Percentiles rank a stretch among this genome's conserved stretches.
These are phyloP conservation scores for Cenchrus fungigraminus DNA, from an alignment of 176 grass and related monocot species.

Conservation along the genomic window DNA sequence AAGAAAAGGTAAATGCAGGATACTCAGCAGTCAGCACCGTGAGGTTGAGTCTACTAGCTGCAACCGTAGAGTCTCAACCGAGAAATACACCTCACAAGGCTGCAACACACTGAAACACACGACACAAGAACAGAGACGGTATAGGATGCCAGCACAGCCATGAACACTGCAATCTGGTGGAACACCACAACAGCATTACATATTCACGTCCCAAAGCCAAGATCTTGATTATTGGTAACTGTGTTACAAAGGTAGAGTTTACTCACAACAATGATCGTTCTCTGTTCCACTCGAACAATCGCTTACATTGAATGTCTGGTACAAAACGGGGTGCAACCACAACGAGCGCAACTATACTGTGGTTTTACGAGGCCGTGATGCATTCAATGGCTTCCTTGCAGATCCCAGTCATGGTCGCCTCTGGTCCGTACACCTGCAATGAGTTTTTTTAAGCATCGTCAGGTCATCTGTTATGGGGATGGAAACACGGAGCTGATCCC, in stretches of 20 bases:
- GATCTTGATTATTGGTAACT: conserved; percentile 35
- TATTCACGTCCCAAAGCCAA: background rate
- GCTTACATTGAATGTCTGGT: background rate
- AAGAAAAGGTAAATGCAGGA: no score
- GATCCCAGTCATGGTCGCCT: conserved; percentile 95
- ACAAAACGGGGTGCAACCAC: conserved; percentile 23
- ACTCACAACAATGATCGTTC: conserved; percentile 22
- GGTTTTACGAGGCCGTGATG: conserved; percentile 63
- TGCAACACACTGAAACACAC: background rate
- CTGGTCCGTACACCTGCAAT: conserved; percentile 88
- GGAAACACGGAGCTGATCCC: background rate
- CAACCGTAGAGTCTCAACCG: background rate
- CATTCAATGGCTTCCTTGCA: conserved; percentile 97
- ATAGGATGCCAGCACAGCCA: background rate
- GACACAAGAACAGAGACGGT: background rate
- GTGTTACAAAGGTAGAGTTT: conserved; percentile 7
- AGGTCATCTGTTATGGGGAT: background rate
- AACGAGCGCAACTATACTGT: background rate
- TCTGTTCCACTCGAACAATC: conserved; percentile 26
- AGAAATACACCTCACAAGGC: background rate
- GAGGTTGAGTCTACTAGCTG: no score
- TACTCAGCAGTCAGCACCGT: no score
- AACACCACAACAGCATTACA: background rate
- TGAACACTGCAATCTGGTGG: background rate
- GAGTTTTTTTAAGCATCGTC: conserved; percentile 32